phyloP scores from a whole-genome alignment of 495 filamentous ascomycete genomes.

The Aeminium ludgeri region DNA sequence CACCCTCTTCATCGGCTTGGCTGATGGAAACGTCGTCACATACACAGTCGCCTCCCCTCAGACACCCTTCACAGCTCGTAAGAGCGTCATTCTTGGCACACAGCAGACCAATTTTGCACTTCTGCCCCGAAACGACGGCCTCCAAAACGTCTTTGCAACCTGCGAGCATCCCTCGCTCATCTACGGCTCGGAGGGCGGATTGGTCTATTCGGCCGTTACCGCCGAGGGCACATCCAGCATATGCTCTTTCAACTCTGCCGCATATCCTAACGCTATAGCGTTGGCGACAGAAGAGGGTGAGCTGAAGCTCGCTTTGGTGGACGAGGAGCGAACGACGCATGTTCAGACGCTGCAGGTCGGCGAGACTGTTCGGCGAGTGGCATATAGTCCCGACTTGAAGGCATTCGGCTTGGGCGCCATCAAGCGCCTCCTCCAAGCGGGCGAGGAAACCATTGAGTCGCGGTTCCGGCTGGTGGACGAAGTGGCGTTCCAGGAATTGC shows the following conservation, averaged over 20 bases:
- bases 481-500: conserved; percentile 25
- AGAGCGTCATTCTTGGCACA: conserved; percentile 71
- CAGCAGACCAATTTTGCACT: conserved; percentile 65
- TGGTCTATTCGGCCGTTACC: conserved; percentile 91
- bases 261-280: conserved; percentile 64
- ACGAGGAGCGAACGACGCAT: conserved; percentile 72
- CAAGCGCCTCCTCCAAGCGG: conserved; percentile 39
- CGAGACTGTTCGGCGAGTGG: conserved; percentile 73
- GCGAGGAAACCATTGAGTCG: conserved; percentile 41
- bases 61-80: conserved; percentile 48
- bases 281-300: conserved; percentile 50
- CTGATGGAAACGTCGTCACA: conserved; percentile 79
- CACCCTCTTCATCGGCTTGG: conserved; percentile 82
- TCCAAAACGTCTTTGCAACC: conserved; percentile 73
- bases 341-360: conserved; percentile 59
- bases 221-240: conserved; percentile 68
- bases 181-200: conserved; percentile 69
- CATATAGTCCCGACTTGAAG: conserved; percentile 63
- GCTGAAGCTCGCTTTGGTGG: conserved; percentile 66
- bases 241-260: conserved; percentile 63
- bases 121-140: conserved; percentile 44
- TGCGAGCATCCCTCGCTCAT: conserved; percentile 90
- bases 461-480: conserved; percentile 40
- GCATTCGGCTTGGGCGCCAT: conserved; percentile 81
- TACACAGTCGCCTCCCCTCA: conserved; percentile 50